Evolutionary conservation across 306 rosid genomes (phyloP).

Genomic region (Abrus precatorius): DNA sequence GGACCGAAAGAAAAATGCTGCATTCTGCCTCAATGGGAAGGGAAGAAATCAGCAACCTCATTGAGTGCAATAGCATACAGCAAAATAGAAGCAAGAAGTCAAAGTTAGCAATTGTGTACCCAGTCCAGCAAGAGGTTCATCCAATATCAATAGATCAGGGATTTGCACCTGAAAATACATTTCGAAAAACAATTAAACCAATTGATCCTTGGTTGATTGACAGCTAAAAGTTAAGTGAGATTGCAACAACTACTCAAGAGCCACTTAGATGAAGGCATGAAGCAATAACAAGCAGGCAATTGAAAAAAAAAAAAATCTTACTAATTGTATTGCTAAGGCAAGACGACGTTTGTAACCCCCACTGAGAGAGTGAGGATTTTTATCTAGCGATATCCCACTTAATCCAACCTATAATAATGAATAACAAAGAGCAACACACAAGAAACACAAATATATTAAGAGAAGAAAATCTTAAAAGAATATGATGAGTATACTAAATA

Average conservation of each 20-base stretch:
- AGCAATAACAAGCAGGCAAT: slow-evolving; percentile 29
- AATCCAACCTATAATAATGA: slow-evolving; percentile 75
- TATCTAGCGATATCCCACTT: slow-evolving; percentile 84
- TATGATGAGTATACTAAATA: slow-evolving; percentile 27
- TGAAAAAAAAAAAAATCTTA: slow-evolving; percentile 52
- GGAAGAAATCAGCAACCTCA: slow-evolving; percentile 22
- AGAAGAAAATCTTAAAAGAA: slow-evolving; percentile 8
- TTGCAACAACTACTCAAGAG: slow-evolving; percentile 24
- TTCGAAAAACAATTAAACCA: slow-evolving; percentile 38
- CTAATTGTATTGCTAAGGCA: slow-evolving; percentile 93
- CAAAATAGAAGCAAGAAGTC: slow-evolving; percentile 34
- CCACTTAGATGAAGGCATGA: slow-evolving; percentile 39
- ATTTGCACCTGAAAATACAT: slow-evolving; percentile 76
- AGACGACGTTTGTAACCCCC: slow-evolving; percentile 98
- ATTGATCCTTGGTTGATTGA: slow-evolving; percentile 36
- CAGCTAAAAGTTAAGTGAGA: slow-evolving; percentile 23
- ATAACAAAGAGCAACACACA: slow-evolving; percentile 24
- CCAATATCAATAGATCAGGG: slow-evolving; percentile 92
- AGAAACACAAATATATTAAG: slow-evolving; percentile 24
- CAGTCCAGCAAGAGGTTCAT: slow-evolving; percentile 97
- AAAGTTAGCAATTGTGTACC: slow-evolving; percentile 63
- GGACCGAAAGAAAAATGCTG: too few species aligned
- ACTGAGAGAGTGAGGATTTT: slow-evolving; percentile 93
- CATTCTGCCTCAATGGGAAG: neutral
- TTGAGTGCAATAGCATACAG: slow-evolving; percentile 39